phyloP scores from a whole-genome alignment of 257 asterid species.

The Jacaranda mimosifolia region DNA sequence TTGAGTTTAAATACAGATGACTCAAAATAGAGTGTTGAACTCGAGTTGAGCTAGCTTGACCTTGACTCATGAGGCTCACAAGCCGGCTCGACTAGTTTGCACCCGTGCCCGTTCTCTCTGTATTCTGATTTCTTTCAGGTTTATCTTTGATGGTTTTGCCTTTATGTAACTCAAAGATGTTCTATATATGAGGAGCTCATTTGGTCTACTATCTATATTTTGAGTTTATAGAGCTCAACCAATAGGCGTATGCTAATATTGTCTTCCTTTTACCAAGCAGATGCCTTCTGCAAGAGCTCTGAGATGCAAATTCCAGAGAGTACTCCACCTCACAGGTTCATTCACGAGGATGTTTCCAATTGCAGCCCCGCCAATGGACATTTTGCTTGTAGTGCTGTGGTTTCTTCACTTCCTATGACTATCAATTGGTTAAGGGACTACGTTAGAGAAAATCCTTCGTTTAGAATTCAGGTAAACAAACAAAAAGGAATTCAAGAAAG shows the following conservation, averaged over 20 bases:
- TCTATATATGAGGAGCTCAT: no score
- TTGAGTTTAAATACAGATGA: no score
- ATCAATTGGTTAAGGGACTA: conserved; percentile 78
- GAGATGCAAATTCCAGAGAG: conserved; percentile 46
- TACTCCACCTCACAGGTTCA: conserved; percentile 55
- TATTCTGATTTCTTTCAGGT: no score
- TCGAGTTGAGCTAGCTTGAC: no score
- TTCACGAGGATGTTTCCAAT: conserved; percentile 48
- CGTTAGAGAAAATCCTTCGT: conserved; percentile 67
- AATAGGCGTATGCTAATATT: background rate
- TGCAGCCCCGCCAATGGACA: conserved; percentile 57
- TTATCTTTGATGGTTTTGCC: no score
- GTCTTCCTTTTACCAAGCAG: conserved; percentile 43
- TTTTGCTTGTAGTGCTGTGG: conserved; percentile 74
- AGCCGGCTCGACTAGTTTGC: no score
- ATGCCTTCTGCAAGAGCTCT: conserved; percentile 47
- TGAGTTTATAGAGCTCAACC: background rate
- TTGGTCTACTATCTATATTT: no score
- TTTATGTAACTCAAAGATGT: no score
- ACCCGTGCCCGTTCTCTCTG: no score
- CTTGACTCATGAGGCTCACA: no score
- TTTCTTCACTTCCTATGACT: conserved; percentile 82
- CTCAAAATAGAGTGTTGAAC: no score
- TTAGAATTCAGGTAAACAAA: conserved; percentile 66
- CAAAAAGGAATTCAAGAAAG: no score